These are phyloP conservation scores for Candolleomyces aberdarensis DNA, from an alignment of 768 basidiomycete genomes.

Conservation along the genomic window DNA sequence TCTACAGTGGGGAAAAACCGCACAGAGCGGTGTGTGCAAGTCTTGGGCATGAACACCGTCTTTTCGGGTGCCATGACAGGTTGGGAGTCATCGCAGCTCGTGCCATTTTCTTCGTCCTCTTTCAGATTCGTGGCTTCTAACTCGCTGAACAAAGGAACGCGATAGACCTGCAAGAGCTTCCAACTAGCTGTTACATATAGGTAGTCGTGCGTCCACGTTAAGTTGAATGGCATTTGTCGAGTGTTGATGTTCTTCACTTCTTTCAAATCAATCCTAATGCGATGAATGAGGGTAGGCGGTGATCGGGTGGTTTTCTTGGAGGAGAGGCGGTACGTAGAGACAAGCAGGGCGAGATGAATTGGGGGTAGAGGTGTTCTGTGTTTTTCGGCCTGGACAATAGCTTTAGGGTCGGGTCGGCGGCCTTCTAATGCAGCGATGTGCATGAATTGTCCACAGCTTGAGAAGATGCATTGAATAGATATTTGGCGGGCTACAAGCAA, in stretches of 20 bases:
- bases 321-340: constrained; percentile 21
- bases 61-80: constrained; percentile 1
- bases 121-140: neutral
- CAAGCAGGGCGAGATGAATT: constrained; percentile 17
- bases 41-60: neutral
- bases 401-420: constrained; percentile 4
- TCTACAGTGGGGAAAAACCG: neutral
- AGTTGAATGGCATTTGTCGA: constrained; percentile 20
- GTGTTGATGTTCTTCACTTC: constrained; percentile 6
- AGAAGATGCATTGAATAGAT: constrained; percentile 25
- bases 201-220: constrained; percentile 22
- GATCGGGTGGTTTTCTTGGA: constrained; percentile 13
- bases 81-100: neutral
- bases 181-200: constrained; percentile 20
- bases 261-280: constrained; percentile 14
- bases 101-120: neutral
- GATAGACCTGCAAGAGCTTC: constrained; percentile 14
- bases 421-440: constrained; percentile 26
- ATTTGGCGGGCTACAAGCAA: constrained; percentile 19
- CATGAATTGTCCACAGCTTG: constrained; percentile 19
- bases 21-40: constrained; percentile 1
- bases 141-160: constrained; percentile 19
- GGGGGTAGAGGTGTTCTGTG: neutral
- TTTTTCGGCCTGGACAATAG: neutral
- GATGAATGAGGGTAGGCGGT: constrained; percentile 18